Conservation (phyloP, 1,284 basidiomycete species). For the Marasmius tenuissimus region DNA sequence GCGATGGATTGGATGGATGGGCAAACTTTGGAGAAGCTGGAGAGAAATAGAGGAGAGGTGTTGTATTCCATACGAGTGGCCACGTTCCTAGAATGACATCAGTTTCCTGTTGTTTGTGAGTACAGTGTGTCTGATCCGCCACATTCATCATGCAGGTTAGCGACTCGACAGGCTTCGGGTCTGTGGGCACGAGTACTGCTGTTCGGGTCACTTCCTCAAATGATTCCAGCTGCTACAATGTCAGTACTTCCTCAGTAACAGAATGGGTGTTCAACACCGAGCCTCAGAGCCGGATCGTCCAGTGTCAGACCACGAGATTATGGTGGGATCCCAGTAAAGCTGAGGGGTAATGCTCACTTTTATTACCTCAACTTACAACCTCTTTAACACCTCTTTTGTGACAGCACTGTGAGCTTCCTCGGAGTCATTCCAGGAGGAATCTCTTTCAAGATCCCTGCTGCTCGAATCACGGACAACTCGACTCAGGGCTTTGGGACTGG, state of each 20-base stretch:
- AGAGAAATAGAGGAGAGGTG: too few species aligned
- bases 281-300: constrained; percentile 59
- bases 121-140: constrained; percentile 1
- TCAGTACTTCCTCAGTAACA: constrained; percentile 45
- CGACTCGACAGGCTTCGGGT: constrained; percentile 66
- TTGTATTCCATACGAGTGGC: too few species aligned
- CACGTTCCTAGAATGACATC: neutral
- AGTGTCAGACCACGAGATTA: constrained; percentile 58
- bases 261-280: constrained; percentile 60
- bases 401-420: constrained; percentile 42
- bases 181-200: constrained; percentile 71
- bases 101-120: neutral
- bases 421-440: constrained; percentile 79
- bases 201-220: constrained; percentile 52
- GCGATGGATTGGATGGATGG: neutral
- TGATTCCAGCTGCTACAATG: constrained; percentile 62
- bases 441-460: constrained; percentile 62
- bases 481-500: constrained; percentile 48
- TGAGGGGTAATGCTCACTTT: constrained; percentile 47
- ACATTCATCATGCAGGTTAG: constrained; percentile 50
- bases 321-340: constrained; percentile 57
- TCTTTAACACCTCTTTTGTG: neutral
- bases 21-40: neutral
- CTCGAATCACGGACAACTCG: constrained; percentile 37
- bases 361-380: neutral